These are phyloP conservation scores for Fusarium concolor DNA, from an alignment of 2,329 filamentous ascomycete genomes.

Conservation along the genomic window DNA sequence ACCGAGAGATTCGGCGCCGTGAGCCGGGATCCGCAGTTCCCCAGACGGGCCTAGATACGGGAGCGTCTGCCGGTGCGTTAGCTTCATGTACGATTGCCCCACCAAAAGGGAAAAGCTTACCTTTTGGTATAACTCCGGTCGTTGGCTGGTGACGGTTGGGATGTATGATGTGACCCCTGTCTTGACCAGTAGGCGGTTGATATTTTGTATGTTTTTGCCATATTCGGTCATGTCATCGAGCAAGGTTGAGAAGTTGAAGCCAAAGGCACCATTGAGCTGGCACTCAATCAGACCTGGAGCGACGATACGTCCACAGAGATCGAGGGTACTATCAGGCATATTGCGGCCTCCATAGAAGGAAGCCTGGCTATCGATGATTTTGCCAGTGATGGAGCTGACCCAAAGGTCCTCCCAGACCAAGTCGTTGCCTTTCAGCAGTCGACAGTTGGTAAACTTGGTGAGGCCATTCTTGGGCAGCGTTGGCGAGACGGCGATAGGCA, in stretches of 20 bases:
- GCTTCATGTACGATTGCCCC: conserved; percentile 37
- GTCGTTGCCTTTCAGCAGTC: conserved; percentile 74
- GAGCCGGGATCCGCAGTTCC: conserved; percentile 64
- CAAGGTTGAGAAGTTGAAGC: conserved; percentile 89
- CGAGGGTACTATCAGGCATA: conserved; percentile 78
- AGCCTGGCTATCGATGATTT: conserved; percentile 78
- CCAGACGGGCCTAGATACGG: conserved; percentile 82
- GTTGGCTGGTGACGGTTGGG: conserved; percentile 86
- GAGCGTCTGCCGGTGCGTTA: conserved; percentile 63
- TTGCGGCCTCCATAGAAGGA: conserved; percentile 75
- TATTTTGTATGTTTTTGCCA: conserved; percentile 74
- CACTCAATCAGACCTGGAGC: conserved; percentile 90
- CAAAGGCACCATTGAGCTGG: conserved; percentile 91
- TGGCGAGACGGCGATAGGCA: conserved; percentile 61
- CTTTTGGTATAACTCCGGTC: conserved; percentile 83
- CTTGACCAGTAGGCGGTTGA: conserved; percentile 77
- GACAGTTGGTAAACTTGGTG: conserved; percentile 91
- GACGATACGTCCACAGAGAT: conserved; percentile 85
- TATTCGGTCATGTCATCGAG: conserved; percentile 77
- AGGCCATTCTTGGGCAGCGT: conserved; percentile 64
- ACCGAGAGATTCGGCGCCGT: conserved; percentile 87
- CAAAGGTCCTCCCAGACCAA: conserved; percentile 86
- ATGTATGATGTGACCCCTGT: conserved; percentile 91
- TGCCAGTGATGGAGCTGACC: conserved; percentile 84
- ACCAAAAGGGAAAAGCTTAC: conserved; percentile 53